A percentile compares a stretch with the other conserved stretches of the same genome.
These are phyloP conservation scores for Yamadazyma tumulicola DNA, from an alignment of 805 yeast genomes.

Conservation along the genomic window DNA sequence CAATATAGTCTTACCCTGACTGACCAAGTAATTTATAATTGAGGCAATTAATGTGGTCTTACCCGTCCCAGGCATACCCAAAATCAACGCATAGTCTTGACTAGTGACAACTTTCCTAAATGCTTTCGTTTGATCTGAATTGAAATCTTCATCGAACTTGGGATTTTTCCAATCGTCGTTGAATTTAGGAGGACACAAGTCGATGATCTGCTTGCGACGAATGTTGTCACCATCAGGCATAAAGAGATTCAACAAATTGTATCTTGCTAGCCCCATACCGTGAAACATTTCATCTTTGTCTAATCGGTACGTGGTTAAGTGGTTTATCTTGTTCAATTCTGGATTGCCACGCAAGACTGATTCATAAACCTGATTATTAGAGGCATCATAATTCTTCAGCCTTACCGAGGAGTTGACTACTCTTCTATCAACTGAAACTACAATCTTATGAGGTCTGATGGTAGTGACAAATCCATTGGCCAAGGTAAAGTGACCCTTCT, in stretches of 20 bases:
- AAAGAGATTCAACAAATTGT: conserved; percentile 69
- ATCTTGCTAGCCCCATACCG: conserved; percentile 74
- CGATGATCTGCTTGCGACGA: conserved; percentile 51
- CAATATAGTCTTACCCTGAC: conserved; percentile 62
- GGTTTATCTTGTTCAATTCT: neutral
- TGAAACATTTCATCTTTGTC: conserved; percentile 78
- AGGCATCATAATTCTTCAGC: conserved; percentile 39
- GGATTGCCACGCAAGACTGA: conserved; percentile 38
- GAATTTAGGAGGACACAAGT: conserved; percentile 47
- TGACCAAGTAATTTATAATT: conserved; percentile 58
- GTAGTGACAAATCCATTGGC: conserved; percentile 56
- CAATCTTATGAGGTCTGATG: conserved; percentile 41
- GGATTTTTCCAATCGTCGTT: conserved; percentile 8
- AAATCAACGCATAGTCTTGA: conserved; percentile 71
- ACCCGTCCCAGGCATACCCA: conserved; percentile 98
- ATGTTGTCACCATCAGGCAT: conserved; percentile 44
- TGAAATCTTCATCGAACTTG: conserved; percentile 36
- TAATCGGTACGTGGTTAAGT: conserved; percentile 47
- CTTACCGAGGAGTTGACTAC: conserved; percentile 43
- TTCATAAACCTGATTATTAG: conserved; percentile 46
- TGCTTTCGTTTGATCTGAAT: conserved; percentile 70
- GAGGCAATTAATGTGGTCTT: conserved; percentile 70
- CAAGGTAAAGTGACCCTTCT: conserved; percentile 70
- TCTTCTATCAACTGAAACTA: conserved; percentile 52
- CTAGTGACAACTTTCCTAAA: conserved; percentile 61